Percentiles rank a stretch among this genome's conserved stretches.
These are phyloP conservation scores for Lyophyllum shimeji DNA, from an alignment of 768 basidiomycete genomes.

Conservation along the genomic window DNA sequence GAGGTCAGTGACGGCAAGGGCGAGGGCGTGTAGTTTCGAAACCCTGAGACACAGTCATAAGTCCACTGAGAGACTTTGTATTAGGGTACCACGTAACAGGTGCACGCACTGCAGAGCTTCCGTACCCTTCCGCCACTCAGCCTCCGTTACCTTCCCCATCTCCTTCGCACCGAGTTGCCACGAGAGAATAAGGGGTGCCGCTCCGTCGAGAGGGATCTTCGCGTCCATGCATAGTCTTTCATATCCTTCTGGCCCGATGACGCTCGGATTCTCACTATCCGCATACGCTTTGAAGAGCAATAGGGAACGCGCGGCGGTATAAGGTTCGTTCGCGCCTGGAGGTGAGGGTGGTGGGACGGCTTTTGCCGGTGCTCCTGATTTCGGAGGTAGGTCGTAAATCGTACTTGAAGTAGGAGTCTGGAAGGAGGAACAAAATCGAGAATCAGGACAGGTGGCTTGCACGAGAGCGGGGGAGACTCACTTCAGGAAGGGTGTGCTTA, in stretches of 20 bases:
- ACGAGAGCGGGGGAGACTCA: slow-evolving; percentile 10
- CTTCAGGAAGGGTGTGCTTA: slow-evolving; percentile 29
- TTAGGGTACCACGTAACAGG: background rate
- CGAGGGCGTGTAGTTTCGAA: slow-evolving; percentile 47
- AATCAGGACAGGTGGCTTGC: background rate
- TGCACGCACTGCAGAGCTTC: slow-evolving; percentile 33
- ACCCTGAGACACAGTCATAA: slow-evolving; percentile 25
- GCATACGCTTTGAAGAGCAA: slow-evolving; percentile 64
- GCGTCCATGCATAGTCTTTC: slow-evolving; percentile 69
- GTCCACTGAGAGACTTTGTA: background rate
- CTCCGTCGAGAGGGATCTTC: slow-evolving; percentile 71
- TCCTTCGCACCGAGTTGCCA: slow-evolving; percentile 74
- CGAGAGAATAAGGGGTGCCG: slow-evolving; percentile 67
- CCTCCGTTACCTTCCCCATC: slow-evolving; percentile 68
- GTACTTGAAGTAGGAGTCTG: slow-evolving; percentile 13
- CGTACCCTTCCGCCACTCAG: slow-evolving; percentile 70
- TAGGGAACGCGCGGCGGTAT: slow-evolving; percentile 48
- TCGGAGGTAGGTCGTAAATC: slow-evolving; percentile 7
- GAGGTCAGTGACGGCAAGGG: slow-evolving; percentile 55
- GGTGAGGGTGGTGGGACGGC: slow-evolving; percentile 14
- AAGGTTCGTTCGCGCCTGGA: slow-evolving; percentile 34
- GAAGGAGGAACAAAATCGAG: too few relatives aligned
- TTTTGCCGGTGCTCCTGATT: slow-evolving; percentile 20
- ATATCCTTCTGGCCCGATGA: slow-evolving; percentile 75
- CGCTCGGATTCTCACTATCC: slow-evolving; percentile 49